These are phyloP conservation scores for Rosa hybrid DNA, from an alignment of 331 rosid genomes.

Conservation along the genomic window DNA sequence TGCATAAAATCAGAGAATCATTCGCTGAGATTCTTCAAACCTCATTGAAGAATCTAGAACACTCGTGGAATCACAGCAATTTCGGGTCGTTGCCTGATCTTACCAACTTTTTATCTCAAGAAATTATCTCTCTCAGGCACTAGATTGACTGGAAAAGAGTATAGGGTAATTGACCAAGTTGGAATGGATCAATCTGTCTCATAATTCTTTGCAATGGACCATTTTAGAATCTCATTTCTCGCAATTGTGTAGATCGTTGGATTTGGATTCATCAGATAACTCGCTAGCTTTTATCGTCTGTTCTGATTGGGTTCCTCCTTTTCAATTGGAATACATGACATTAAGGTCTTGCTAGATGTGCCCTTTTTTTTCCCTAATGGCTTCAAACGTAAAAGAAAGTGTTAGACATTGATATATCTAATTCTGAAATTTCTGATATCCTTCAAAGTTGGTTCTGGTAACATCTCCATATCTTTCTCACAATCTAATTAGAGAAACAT, in stretches of 20 bases:
- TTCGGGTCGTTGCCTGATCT: not conserved
- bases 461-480: not conserved
- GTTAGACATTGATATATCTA: not conserved
- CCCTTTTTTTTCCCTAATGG: constrained; percentile 3
- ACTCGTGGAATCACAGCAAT: not conserved
- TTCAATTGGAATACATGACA: fast-evolving
- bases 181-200: not conserved
- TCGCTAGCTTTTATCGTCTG: not conserved
- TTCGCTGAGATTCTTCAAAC: no score
- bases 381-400: constrained; percentile 3
- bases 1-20: no score
- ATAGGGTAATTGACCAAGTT: not conserved
- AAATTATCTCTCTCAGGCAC: not conserved
- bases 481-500: constrained; percentile 5
- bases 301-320: constrained; percentile 11
- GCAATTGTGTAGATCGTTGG: not conserved
- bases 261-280: not conserved
- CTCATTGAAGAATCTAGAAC: no score
- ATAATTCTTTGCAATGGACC: not conserved
- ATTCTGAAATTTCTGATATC: not conserved
- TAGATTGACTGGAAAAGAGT: not conserved
- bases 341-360: constrained; percentile 6
- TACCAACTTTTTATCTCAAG: not conserved
- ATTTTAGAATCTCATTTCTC: constrained; percentile 1
- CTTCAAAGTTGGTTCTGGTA: not conserved